A percentile compares a stretch with the other conserved stretches of the same genome.
phyloP scores from a whole-genome alignment of 768 basidiomycete species.

The Pluteus cervinus region DNA sequence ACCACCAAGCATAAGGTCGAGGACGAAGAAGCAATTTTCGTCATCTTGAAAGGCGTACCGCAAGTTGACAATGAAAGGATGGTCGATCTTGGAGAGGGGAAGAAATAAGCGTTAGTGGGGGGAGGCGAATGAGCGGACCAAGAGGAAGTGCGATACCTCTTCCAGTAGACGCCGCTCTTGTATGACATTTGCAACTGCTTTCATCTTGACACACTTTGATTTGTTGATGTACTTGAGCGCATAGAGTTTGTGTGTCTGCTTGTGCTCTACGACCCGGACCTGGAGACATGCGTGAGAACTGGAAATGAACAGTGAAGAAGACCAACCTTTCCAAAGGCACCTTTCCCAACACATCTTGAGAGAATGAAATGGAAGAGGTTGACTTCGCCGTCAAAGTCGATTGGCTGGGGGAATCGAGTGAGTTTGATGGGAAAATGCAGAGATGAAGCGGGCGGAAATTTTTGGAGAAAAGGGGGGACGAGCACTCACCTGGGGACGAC shows the following conservation, averaged over 20 bases:
- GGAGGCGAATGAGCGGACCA: constrained; percentile 1
- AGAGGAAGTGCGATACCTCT: constrained; percentile 52
- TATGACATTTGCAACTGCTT: constrained; percentile 94
- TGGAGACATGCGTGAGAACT: constrained; percentile 23
- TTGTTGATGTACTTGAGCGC: constrained; percentile 99
- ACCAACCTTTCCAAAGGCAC: constrained; percentile 94
- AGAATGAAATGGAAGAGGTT: constrained; percentile 97
- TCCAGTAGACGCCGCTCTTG: constrained; percentile 93
- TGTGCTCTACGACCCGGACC: constrained; percentile 99
- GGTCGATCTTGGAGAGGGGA: constrained; percentile 65
- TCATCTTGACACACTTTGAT: constrained; percentile 96
- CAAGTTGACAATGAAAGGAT: constrained; percentile 91
- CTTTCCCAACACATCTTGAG: constrained; percentile 94
- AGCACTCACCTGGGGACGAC: constrained; percentile 74
- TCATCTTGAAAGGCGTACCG: constrained; percentile 98
- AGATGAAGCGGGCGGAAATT: constrained; percentile 5
- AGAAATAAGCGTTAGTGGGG: constrained; percentile 12
- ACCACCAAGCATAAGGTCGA: constrained; percentile 96
- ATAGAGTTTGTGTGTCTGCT: constrained; percentile 93
- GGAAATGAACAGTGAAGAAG: constrained; percentile 6
- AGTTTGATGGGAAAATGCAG: constrained; percentile 1
- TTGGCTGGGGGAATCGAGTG: constrained; percentile 54
- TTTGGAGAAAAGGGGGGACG: too few species aligned
- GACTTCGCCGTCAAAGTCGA: constrained; percentile 93
- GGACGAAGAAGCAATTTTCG: constrained; percentile 97